Conservation (phyloP, 2,329 filamentous ascomycete species). For the Thermoascus crustaceus region DNA sequence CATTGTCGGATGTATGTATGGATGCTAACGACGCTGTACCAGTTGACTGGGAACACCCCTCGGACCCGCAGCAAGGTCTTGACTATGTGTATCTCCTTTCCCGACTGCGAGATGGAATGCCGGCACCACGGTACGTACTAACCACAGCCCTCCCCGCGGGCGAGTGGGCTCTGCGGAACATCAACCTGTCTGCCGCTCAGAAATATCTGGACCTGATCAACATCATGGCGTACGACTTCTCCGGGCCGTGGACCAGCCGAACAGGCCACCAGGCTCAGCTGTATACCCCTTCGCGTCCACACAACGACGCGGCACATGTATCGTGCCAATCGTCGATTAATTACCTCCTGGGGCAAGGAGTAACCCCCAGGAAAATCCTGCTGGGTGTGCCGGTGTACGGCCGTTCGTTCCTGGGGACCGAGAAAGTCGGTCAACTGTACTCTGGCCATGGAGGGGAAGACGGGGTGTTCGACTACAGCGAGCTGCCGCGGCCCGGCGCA, state of each 20-base stretch:
- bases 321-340: conserved; percentile 60
- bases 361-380: conserved; percentile 63
- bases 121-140: conserved; percentile 59
- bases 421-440: conserved; percentile 56
- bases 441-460: conserved; percentile 49
- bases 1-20: too few relatives aligned
- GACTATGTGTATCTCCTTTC: conserved; percentile 64
- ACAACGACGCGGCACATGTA: conserved; percentile 47
- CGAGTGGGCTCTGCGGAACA: conserved; percentile 57
- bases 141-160: conserved; percentile 65
- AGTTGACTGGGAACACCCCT: conserved; percentile 79
- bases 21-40: conserved; percentile 2
- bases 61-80: conserved; percentile 55
- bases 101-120: conserved; percentile 58
- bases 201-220: conserved; percentile 67
- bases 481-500: conserved; percentile 54
- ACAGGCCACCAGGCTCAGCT: conserved; percentile 72
- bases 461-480: conserved; percentile 65
- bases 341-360: conserved; percentile 57
- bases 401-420: conserved; percentile 61
- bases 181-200: conserved; percentile 56
- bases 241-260: conserved; percentile 58
- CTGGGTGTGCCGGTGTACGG: conserved; percentile 70
- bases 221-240: conserved; percentile 74
- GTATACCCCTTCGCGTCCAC: conserved; percentile 47